Evolutionary conservation across 805 yeast species (phyloP), one percentile per base, ranked within the genome.

Genomic region (Teunomyces stri): DNA sequence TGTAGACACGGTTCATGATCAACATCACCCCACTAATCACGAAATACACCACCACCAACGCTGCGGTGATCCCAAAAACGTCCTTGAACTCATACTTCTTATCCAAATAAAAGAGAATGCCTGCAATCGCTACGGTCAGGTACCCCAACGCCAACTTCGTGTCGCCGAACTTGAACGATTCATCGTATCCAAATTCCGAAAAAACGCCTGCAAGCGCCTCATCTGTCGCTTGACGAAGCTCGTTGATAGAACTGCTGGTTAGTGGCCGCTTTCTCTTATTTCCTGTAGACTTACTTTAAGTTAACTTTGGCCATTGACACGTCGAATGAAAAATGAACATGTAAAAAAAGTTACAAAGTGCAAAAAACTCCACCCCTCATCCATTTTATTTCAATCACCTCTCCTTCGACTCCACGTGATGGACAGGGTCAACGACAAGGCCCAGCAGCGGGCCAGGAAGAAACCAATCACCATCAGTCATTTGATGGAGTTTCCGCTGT

Each of bases 381-480:
- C n/a, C n/a, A n/a, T n/a, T n/a, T n/a, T n/a, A n/a, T n/a, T n/a
- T n/a, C n/a, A n/a, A n/a, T n/a, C 12, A 29, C 13, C 31, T 9
- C 13, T 29, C 13, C n/a, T n/a, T n/a, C n/a, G n/a, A 12, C 33
- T 31, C 16, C 34, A 31, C 34, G 18, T 31, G 27, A 25, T 25
- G 27, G 27, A 25, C 27, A 25, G 27, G 2, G 25, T 22, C 25
- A 25, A 25, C 27, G 11, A 25, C 27, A 25, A 31, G 34, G 10
- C 34, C 16, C 9, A 31, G 16, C 34, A 15, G 34, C 34, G 34
- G 15, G 34, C 16, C 6, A 13, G 9, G 43, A 71, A 71, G 55
- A 75, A 75, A 21, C 75, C 68, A 51, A 67, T 77, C 28, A 77
- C 79, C 16, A 81, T 86, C 46, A 82, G 84, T 54, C 91, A 87